Evolutionary conservation across 345 rosid species (phyloP), one percentile per base, ranked within the genome.

Genomic region (Sonneratia caseolaris): DNA sequence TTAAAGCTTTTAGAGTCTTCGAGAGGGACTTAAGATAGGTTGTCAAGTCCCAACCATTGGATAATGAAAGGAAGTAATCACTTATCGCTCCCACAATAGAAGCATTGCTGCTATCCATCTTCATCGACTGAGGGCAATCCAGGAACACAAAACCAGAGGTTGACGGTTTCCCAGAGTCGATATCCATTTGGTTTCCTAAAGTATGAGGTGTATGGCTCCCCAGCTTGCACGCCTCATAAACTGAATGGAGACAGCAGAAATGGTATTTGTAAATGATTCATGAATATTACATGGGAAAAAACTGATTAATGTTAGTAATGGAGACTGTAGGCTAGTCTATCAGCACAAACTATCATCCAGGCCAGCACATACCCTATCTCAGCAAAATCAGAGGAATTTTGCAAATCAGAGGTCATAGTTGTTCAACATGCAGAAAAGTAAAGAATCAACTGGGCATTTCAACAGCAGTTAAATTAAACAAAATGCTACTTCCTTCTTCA

Each of bases 91-190:
- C 99, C 76, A 95, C 84, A 43, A 92, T 91, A 74, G 98, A 95
- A 70, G 97, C 85, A 75, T 88, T 89, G 76, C 85, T 89, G 84
- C 96, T 91, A 80, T 92, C 97, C 80, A 92, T 92, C 86, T 92
- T 95, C 99, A 95, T 89, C 66, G 99, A 89, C 64, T 92, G 97
- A 76, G 99, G 99, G 78, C 96, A 95, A 86, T 90, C 94, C 76
- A 92, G 89, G 67, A 91, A 85, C 75, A 95, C 90, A 84, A 92
- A 95, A 62, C 98, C 97, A 77, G 91, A 77, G 68, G 88, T 77
- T 21, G 89, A 85, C 51, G 73, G 77, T 80, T 87, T 95, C 70
- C 91, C 96, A 43, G 86, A 72, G 70, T 90, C 96, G 55, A 81
- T 80, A 79, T 92, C 98, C 94, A 87, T 89, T 72, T 86, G 97